phyloP scores from a whole-genome alignment of 176 grass and related monocot species.

The Bromus sterilis region DNA sequence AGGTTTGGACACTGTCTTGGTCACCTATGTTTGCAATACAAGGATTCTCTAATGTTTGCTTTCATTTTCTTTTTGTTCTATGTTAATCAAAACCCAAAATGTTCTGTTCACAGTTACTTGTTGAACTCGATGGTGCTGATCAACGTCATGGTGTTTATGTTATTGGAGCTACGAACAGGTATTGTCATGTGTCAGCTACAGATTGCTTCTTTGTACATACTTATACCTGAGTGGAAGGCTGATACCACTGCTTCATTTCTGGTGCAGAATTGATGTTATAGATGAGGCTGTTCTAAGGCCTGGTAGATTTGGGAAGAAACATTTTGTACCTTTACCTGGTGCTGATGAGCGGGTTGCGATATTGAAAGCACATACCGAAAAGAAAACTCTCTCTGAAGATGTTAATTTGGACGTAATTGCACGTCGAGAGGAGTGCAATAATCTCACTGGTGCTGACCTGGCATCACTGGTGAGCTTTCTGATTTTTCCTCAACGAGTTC shows the following conservation, averaged over 20 bases:
- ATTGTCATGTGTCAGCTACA: neutral
- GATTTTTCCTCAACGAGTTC: neutral
- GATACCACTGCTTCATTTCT: neutral
- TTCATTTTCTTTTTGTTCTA: neutral
- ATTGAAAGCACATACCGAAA: conserved; percentile 62
- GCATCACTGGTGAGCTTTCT: conserved; percentile 56
- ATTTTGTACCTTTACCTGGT: conserved; percentile 76
- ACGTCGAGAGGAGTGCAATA: conserved; percentile 40
- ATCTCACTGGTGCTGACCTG: conserved; percentile 70
- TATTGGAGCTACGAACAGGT: conserved; percentile 97
- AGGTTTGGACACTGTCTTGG: conserved; percentile 34
- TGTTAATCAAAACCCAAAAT: neutral
- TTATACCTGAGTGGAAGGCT: neutral
- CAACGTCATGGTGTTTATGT: conserved; percentile 74
- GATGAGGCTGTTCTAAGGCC: conserved; percentile 77
- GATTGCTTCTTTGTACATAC: neutral
- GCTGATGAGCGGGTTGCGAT: conserved; percentile 55
- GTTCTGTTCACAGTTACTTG: conserved; percentile 50
- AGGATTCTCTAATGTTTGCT: neutral
- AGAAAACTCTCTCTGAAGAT: conserved; percentile 45
- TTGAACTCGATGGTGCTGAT: conserved; percentile 88
- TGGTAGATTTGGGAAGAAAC: conserved; percentile 75
- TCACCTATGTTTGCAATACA: neutral
- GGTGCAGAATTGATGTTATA: conserved; percentile 71
- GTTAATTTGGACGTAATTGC: conserved; percentile 59